Base-by-base conservation (phyloP, 2,329 filamentous ascomycete species). In the Purpureocillium takamizusanense region DNA sequence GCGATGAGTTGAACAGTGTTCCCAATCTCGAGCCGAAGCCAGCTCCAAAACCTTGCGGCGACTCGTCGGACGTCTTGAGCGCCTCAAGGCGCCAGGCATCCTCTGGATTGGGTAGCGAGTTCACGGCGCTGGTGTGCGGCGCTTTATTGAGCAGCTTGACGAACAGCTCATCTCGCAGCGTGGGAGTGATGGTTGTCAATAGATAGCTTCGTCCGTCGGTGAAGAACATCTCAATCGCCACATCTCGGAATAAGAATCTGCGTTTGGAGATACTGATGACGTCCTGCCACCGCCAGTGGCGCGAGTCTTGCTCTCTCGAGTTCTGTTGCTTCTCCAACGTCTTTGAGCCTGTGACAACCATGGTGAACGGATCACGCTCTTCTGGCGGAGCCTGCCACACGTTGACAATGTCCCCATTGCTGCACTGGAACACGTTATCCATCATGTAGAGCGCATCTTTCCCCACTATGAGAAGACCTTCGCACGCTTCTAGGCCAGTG, bases 181-280 rank as follows among this genome's bases (percentile, higher is more conserved):
- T 63, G 0, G 83, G 73, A 28, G 83, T 87, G 41, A 88, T 83
- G 3, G 88, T 81, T 0, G 90, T 97, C 41, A 98, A 63, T 13
- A 98, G 70, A 56, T 97, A 98, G 62, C 92, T 98, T 40, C 88
- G 82, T 1, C 92, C 92, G 55, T 98, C 94, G 0, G 88, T 89
- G 56, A 98, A 98, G 65, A 98, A 98, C 3, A 95, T 76, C 55
- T 98, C 92, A n/a, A 97, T 80, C 0, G 87, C 88, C 11, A 98
- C 92, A 53, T 98, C 90, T 18, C 92, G 81, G 61, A 97, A 95
- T 4, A 98, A 65, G 59, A 97, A 98, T 7, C 90, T 82, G 15
- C 94, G 80, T 60, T 98, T 98, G 1, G 90, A 97, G 28, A 97
- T 83, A 55, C 89, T 95, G 49, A 97, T 85, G 12, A 97, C 81